Evolutionary conservation across 345 rosid species (phyloP), one percentile per base, ranked within the genome.

Genomic region (Noccaea caerulescens): DNA sequence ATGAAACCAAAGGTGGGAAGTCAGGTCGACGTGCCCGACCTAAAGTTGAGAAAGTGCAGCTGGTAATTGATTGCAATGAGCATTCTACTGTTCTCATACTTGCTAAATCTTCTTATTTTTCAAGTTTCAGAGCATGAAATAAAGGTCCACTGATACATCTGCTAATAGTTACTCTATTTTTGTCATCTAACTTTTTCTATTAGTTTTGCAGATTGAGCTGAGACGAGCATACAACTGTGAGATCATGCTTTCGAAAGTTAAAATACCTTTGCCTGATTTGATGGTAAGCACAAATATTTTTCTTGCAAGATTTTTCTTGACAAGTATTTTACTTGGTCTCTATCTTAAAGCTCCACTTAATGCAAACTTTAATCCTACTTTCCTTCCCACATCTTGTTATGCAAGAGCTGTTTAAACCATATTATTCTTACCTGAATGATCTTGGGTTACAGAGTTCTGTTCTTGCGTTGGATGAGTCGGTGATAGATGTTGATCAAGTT

Each of bases 161-260:
- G 53, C 13, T 52, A 38, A 58, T 49, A 58, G 54, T 44, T 50
- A 3, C 67, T 70, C 14, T 63, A 34, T 59, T 63, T 78, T 51
- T 50, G 8, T 37, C 46, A 53, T 70, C 81, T 83, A 72, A 75
- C 62, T 27, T 52, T 73, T 49, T 72, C 63, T 56, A 58, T 54
- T 78, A 71, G 72, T 77, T 69, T 77, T 82, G 81, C 88, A 88
- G 94, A 82, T 88, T 82, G 94, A 88, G 58, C 91, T 88, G 64
- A 80, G 94, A 73, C 80, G 91, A 75, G 94, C 94, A 54, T 83
- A 88, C 80, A 88, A 88, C 73, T 88, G 94, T 78, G 94, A 88
- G 80, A 88, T 88, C 77, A 88, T 88, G 94, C 91, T 88, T 72
- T 73, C 94, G 27, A 90, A 88, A 78, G 88, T 90, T 66, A 90